Evolutionary conservation across 2,329 filamentous ascomycete genomes (phyloP).

Genomic region (Raffaelea albimanens): DNA sequence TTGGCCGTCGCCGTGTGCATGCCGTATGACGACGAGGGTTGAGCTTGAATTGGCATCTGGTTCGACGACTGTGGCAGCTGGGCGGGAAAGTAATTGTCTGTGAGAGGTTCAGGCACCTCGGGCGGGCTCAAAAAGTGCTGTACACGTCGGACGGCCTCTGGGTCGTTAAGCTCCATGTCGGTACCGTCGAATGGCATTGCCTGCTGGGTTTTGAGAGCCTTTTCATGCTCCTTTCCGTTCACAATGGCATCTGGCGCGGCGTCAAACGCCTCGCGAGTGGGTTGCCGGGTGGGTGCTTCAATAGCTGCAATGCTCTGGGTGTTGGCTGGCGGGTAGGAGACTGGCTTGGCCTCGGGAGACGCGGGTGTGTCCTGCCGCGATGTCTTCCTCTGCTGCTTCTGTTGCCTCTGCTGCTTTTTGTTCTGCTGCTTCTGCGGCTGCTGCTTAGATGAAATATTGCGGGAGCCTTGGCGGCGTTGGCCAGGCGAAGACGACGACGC

Average conservation of each 20-base stretch:
- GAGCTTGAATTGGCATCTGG: too few relatives aligned
- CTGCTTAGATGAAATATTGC: too few relatives aligned
- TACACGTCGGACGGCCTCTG: slow-evolving; percentile 37
- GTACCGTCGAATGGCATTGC: background rate
- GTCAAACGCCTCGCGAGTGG: too few relatives aligned
- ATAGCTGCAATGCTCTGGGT: too few relatives aligned
- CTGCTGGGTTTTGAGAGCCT: too few relatives aligned
- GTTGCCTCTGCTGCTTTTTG: too few relatives aligned
- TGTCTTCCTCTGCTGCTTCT: too few relatives aligned
- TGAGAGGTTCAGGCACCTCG: slow-evolving; percentile 17
- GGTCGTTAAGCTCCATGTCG: slow-evolving; percentile 18
- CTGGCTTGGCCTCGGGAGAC: background rate
- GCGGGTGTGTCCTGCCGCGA: background rate
- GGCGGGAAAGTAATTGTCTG: too few relatives aligned
- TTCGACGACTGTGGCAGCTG: slow-evolving; percentile 1
- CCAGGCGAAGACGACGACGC: background rate
- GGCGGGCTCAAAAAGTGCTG: slow-evolving; percentile 38
- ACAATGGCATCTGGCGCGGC: too few relatives aligned
- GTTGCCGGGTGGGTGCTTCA: too few relatives aligned
- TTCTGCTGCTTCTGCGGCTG: too few relatives aligned
- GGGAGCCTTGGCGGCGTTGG: background rate
- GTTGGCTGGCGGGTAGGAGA: background rate
- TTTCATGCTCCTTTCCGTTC: too few relatives aligned
- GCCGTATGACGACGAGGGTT: slow-evolving; percentile 38
- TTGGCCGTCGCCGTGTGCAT: slow-evolving; percentile 44